These are phyloP conservation scores for Protomyces pachydermus DNA, from an alignment of 1,139 yeast genomes.

Conservation along the genomic window DNA sequence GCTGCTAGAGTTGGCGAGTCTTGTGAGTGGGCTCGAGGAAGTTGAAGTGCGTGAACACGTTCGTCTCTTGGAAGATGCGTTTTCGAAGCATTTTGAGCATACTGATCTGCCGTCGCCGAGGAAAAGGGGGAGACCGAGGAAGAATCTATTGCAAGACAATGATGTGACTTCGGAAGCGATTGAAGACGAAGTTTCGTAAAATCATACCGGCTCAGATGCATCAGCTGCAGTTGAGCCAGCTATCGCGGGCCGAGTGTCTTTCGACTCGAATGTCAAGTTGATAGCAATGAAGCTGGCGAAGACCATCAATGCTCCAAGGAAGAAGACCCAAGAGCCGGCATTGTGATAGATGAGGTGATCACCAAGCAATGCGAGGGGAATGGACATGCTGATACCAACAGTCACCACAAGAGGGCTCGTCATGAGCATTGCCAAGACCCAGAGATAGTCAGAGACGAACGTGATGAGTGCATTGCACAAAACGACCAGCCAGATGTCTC, in stretches of 20 bases:
- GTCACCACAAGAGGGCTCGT: constrained; percentile 94
- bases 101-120: not conserved
- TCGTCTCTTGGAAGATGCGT: not conserved
- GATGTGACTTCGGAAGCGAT: no score
- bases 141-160: not conserved
- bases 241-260: constrained; percentile 33
- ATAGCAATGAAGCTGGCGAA: constrained; percentile 77
- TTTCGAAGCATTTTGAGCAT: not conserved
- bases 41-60: constrained; percentile 1
- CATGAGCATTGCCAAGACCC: constrained; percentile 91
- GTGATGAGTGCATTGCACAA: constrained; percentile 67
- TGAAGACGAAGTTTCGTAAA: no score
- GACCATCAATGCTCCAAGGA: constrained; percentile 74
- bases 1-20: constrained; percentile 11
- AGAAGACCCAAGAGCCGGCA: constrained; percentile 55
- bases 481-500: constrained; percentile 52
- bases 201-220: not conserved
- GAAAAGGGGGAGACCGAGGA: not conserved
- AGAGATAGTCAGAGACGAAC: constrained; percentile 80
- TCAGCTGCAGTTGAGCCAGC: not conserved
- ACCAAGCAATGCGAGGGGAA: constrained; percentile 90
- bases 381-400: constrained; percentile 86
- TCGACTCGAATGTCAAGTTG: constrained; percentile 47
- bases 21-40: not conserved
- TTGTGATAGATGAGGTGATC: constrained; percentile 71